Evolutionary conservation across 768 basidiomycete species (phyloP).

Genomic region (Stropharia rugosoannulata): DNA sequence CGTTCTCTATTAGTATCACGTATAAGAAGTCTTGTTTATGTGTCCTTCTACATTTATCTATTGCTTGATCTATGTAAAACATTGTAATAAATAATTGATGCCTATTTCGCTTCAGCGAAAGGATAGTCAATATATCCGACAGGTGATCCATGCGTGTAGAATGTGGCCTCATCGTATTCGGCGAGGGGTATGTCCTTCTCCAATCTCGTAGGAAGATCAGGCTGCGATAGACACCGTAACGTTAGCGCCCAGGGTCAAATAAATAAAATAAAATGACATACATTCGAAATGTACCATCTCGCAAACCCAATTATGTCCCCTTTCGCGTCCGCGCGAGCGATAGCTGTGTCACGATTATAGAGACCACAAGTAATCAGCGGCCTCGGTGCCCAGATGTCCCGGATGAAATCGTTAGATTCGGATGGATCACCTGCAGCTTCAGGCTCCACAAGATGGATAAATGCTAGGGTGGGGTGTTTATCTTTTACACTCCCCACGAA

Average conservation of each 20-base stretch:
- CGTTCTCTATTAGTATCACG: too few relatives aligned
- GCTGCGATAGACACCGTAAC: conserved; percentile 23
- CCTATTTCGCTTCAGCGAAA: background rate
- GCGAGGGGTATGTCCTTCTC: conserved; percentile 32
- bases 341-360: conserved; percentile 37
- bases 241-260: background rate
- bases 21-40: too few relatives aligned
- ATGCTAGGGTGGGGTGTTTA: conserved; percentile 45
- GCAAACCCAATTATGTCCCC: conserved; percentile 31
- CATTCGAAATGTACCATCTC: conserved; percentile 30
- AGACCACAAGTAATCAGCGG: conserved; percentile 44
- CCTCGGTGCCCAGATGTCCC: conserved; percentile 44
- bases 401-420: conserved; percentile 39
- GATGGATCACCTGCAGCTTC: conserved; percentile 14
- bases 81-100: too few relatives aligned
- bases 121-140: conserved; percentile 32
- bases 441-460: conserved; percentile 49
- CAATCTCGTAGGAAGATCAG: conserved; percentile 39
- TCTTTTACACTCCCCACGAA: conserved; percentile 39
- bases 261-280: conserved; percentile 15
- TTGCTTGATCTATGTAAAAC: too few relatives aligned
- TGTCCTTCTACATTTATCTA: too few relatives aligned
- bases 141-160: conserved; percentile 31
- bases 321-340: conserved; percentile 33
- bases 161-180: conserved; percentile 33